Evolutionary conservation across 768 basidiomycete species (phyloP).

Genomic region (Sistotremastrum suecicum): DNA sequence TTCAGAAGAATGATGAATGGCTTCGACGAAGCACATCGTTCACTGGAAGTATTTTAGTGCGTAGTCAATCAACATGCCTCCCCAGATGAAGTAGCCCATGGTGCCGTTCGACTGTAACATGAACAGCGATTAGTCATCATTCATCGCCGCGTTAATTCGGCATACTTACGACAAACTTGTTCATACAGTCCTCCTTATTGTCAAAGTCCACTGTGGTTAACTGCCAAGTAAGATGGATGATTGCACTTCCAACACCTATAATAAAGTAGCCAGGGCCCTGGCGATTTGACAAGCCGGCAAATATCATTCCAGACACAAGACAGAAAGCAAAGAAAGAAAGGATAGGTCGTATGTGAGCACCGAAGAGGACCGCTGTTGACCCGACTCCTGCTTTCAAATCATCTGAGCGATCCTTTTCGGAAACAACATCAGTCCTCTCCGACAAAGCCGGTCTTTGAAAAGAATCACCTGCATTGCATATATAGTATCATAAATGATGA

Average conservation of each 20-base stretch:
- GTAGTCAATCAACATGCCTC: too few species aligned
- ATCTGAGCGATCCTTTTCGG: conserved; percentile 29
- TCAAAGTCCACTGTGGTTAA: not conserved
- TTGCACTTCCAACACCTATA: not conserved
- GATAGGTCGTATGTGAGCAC: conserved; percentile 22
- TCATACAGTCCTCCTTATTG: not conserved
- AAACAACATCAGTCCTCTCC: not conserved
- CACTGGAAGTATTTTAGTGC: too few species aligned
- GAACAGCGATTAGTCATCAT: too few species aligned
- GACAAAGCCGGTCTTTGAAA: conserved; percentile 10
- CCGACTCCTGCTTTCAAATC: conserved; percentile 30
- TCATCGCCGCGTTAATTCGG: too few species aligned
- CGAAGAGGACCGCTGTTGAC: conserved; percentile 33
- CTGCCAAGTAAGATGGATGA: conserved; percentile 1
- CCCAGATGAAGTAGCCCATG: too few species aligned
- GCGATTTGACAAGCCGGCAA: not conserved
- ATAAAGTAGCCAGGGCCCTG: not conserved
- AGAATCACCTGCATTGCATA: conserved; percentile 18
- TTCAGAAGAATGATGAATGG: too few species aligned
- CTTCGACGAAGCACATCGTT: too few species aligned
- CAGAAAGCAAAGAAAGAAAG: conserved; percentile 17
- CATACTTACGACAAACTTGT: too few species aligned
- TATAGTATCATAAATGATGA: conserved; percentile 33
- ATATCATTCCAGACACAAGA: not conserved
- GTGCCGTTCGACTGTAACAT: too few species aligned